Base-by-base conservation (phyloP, 176 grass and related monocot species). In the Miscanthus lutarioriparius region DNA sequence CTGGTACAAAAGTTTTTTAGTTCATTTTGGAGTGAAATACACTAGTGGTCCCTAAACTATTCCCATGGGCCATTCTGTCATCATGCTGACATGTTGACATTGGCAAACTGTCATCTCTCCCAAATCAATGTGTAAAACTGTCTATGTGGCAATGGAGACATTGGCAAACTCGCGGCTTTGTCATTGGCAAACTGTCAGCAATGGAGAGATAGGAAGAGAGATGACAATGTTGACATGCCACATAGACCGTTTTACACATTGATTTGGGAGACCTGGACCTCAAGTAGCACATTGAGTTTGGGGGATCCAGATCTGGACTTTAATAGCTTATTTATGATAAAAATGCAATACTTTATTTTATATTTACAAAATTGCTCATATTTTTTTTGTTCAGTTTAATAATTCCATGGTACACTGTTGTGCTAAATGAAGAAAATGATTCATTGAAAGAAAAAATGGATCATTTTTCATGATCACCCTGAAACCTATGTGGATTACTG, bases 391-490 rank as follows among this genome's bases (percentile, higher is more conserved):
- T 22, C 20, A 67, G 25, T 35, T 39, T 80, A 80, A 75, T 17
- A 80, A 80, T 62, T 51, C 27, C 56, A 22, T 44, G 41, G 45
- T 65, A n/a, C 47, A 22, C 47, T 36, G 20, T 36, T 66, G 13
- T 13, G 65, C 23, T 25, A 48, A 44, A 79, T 67, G 74, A 74
- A 36, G 44, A 45, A 82, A 82, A 51, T 5, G 41, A 70, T 12
- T 19, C 47, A 67, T 19, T 45, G 15, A 62, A 26, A 41, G 10
- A 43, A 49, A 75, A 25, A 40, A 41, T 17, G 58, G 45, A 59
- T 68, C 19, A 74, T 54, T 74, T 77, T 59, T 1, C 20, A 81
- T 19, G 70, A 65, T 87, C 54, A 61, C 30, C 35, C 27, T 81
- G 30, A 49, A 76, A 85, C 22, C 10, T 83, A 23, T 64, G n/a